Evolutionary conservation across 2,329 filamentous ascomycete species (phyloP), one percentile per base, ranked within the genome.

Genomic region (Triangularia setosa): DNA sequence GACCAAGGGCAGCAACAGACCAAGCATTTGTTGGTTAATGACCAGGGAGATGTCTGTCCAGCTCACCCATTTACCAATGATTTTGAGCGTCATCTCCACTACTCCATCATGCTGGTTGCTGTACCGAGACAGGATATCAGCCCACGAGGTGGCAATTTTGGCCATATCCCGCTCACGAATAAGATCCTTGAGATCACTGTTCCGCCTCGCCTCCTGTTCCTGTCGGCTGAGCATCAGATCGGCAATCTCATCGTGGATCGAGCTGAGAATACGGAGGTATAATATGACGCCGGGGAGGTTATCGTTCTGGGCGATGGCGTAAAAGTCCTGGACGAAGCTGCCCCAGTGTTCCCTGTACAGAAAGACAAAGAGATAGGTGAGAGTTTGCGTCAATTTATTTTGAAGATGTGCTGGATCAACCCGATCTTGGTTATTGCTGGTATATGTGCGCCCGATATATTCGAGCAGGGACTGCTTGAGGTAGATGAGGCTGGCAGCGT

Each of bases 31-130:
- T 74, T 93, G 87, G 76, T 96, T 96, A 72, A 99, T 92, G 54
- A 99, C 88, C 64, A 99, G 82, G 59, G 90, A 91, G 72, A 99
- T 98, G 74, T 98, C 95, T 73, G 96, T 96, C 95, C 95, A 99
- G 83, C 93, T 96, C 66, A 97, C 93, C 94, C 95, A 99, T 76
- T 94, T 95, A 40, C 92, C 93, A 69, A 99, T 87, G n/a, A 93
- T 90, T 77, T 90, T 92, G 61, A 99, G 83, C 71, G 91, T 93
- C 83, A 96, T 88, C 76, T 97, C 93, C 53, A 96, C 84, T 64
- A 98, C 84, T 52, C 79, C 76, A 73, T 93, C 88, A 69, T 90
- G 86, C 64, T 87, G 83, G 73, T 85, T 85, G 69, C 84, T 82
- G 84, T 93, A 98, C 72, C 89, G 87, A 11, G 87, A 83, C 62